Base-by-base conservation (phyloP, 1,284 basidiomycete species). In the Sanghuangporus baumii region DNA sequence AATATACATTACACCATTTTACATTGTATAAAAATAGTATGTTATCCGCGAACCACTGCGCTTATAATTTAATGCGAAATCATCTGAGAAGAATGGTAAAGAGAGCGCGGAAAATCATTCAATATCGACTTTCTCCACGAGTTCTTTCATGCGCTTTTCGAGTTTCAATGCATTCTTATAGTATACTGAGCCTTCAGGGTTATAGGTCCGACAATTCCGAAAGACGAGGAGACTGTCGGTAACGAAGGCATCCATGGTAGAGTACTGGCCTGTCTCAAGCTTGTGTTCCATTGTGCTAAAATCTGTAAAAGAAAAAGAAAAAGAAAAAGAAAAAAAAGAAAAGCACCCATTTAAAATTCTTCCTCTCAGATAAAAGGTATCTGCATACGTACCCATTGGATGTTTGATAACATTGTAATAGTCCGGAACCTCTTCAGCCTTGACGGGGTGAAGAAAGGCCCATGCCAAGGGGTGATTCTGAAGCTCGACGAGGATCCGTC, bases 211-310 rank as follows among this genome's bases (percentile, higher is more conserved):
- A 75, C 96, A 98, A 71, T 99, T 99, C 71, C 93, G 87, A 72
- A 96, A 95, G 61, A 99, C 85, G 59, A 95, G 79, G 67, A 88
- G 85, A 2, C 89, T 88, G 72, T 99, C 96, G 18, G 81, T 82
- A 6, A 91, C 74, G 72, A 98, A 94, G 51, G 82, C 80, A 61
- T 94, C 89, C 46, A 98, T 78, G 23, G 82, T 84, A 40, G 81
- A 75, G 74, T 98, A 99, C 68, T 87, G 80, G 68, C 86, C 86
- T 56, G 83, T 89, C 63, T 96, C 91, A 34, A 99, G 84, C 74
- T 96, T 98, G 73, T 89, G 84, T 71, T 95, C 91, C 88, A 99
- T 98, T 1, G 93, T 97, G 59, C 81, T 81, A 64, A 99, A 85
- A 73, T 99, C 96, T 95, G 71, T 31, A 34, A 59, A 55, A 36